phyloP scores from a whole-genome alignment of 495 filamentous ascomycete genomes.

The Penicillium chermesinum region DNA sequence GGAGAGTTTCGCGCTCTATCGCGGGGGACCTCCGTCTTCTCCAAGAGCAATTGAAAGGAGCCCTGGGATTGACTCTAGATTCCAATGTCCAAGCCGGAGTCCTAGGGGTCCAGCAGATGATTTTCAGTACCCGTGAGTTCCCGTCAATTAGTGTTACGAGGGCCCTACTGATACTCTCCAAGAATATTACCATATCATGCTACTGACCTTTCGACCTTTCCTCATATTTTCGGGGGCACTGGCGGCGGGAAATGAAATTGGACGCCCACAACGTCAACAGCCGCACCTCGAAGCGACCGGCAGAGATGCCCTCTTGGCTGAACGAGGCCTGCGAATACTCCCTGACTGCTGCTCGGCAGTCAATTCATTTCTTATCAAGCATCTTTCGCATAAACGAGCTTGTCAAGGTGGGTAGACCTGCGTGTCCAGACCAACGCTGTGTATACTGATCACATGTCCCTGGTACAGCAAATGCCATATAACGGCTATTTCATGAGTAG shows the following conservation, averaged over 20 bases:
- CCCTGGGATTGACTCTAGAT: conserved; percentile 33
- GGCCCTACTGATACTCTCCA: not conserved
- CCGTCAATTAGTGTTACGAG: not conserved
- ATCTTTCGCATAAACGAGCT: conserved; percentile 31
- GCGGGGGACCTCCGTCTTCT: conserved; percentile 29
- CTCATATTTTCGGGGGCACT: conserved; percentile 41
- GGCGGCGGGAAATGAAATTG: conserved; percentile 28
- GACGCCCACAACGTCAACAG: conserved; percentile 6
- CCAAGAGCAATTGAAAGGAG: conserved; percentile 25
- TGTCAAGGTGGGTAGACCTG: conserved; percentile 34
- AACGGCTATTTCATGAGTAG: conserved; percentile 39
- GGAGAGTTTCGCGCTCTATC: conserved; percentile 37
- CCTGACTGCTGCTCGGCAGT: conserved; percentile 31
- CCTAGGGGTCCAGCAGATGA: conserved; percentile 34
- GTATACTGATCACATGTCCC: not conserved
- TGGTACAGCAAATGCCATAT: conserved; percentile 35
- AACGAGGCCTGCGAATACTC: conserved; percentile 41
- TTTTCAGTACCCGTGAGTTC: conserved; percentile 28
- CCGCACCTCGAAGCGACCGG: conserved; percentile 15
- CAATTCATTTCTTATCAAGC: conserved; percentile 34
- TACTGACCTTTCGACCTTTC: conserved; percentile 43
- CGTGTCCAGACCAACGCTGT: too few relatives aligned
- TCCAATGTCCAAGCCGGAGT: conserved; percentile 25
- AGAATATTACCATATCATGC: conserved; percentile 41
- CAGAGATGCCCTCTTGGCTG: conserved; percentile 36